Evolutionary conservation across 2,329 filamentous ascomycete species (phyloP), one percentile per base, ranked within the genome.

Genomic region (Calycina herbarum): DNA sequence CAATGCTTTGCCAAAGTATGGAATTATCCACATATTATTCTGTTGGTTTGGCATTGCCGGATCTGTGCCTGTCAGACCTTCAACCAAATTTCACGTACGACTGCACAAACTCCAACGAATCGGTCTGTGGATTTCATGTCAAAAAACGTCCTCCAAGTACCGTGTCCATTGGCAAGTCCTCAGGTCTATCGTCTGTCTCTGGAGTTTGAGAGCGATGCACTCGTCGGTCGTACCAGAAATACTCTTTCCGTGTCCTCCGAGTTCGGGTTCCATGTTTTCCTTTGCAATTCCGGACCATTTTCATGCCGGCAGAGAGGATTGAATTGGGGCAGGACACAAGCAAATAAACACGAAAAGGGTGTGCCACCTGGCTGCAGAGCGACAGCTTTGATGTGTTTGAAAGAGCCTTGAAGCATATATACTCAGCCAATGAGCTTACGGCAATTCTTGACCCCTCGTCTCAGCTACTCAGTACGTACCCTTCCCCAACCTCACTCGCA

Each of bases 351-450:
- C 45, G 15, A 51, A 51, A 48, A 51, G 11, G 6, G 1, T 11
- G 45, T 51, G 45, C 45, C 45, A 51, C 45, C 45, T 10, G 8
- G n/a, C 45, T 24, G 45, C 45, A 51, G 45, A 51, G 2, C n/a
- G 45, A 54, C 24, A 27, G 48, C n/a, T 54, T 54, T 54, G 48
- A 24, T 54, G n/a, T 54, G 45, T 51, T 51, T 51, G 45, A 11
- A 24, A 51, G n/a, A 51, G 20, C 8, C 45, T 40, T 51, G 45
- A 24, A 51, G 45, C n/a, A 51, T 24, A 51, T 20, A 51, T 24
- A 3, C 2, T 7, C 20, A 13, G 20, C 48, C 48, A 54, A 54
- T 54, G 10, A 24, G 10, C 10, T 54, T 7, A 10, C 48, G 20
- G 24, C 10, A 54, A 24, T 27, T 54, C 48, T 11, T 54, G 48